These are phyloP conservation scores for Polygonum maritimum DNA, from an alignment of 148 eudicot genomes.

Conservation along the genomic window DNA sequence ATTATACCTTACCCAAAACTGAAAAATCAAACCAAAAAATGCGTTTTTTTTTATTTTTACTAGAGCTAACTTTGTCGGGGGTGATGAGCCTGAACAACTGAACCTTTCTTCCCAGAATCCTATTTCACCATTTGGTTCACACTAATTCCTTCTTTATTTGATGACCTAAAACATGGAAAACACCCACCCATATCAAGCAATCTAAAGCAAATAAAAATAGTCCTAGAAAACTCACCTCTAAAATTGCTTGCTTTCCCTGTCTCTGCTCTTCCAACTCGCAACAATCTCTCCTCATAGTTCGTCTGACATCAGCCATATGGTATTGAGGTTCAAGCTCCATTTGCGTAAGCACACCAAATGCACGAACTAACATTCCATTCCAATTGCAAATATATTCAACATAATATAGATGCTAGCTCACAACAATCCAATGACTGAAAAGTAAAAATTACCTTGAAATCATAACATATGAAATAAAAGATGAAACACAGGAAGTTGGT, in stretches of 20 bases:
- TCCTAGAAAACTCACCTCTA: neutral
- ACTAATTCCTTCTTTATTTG: no score
- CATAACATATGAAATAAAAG: no score
- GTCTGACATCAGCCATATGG: neutral
- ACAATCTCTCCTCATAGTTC: neutral
- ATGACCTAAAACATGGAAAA: neutral
- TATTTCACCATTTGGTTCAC: no score
- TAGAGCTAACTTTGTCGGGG: neutral
- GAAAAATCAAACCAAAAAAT: neutral
- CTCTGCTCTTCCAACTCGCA: neutral
- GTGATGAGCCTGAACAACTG: neutral
- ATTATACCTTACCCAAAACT: neutral
- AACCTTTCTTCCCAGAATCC: no score
- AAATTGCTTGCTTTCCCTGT: neutral
- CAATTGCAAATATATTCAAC: neutral
- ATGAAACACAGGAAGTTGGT: no score
- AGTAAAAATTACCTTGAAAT: slow-evolving; percentile 48
- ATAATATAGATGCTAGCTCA: neutral
- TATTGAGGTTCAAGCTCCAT: slow-evolving; percentile 33
- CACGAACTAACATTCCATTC: neutral
- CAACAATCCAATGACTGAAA: neutral
- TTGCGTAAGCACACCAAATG: slow-evolving; percentile 26
- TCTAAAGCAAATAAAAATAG: neutral
- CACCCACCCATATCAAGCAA: slow-evolving; percentile 13
- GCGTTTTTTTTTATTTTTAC: neutral